A percentile compares a stretch with the other conserved stretches of the same genome.
These are phyloP conservation scores for Trichoderma erinaceum DNA, from an alignment of 495 filamentous ascomycete species.

Conservation along the genomic window DNA sequence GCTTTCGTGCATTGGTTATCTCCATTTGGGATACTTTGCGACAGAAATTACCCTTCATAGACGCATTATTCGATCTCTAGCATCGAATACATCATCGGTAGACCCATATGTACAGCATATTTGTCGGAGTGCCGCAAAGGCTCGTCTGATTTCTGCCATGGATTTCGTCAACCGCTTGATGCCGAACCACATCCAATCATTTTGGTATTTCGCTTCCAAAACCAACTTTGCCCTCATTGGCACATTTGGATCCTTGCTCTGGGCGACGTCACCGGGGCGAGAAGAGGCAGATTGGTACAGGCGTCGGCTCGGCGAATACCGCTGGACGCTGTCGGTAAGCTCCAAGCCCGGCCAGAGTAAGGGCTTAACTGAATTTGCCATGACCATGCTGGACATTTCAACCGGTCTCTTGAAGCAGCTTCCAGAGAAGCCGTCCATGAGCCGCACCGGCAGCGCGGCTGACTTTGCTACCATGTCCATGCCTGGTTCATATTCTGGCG, in stretches of 20 bases:
- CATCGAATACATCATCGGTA: constrained; percentile 26
- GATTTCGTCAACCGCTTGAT: constrained; percentile 71
- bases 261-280: constrained; percentile 74
- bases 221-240: constrained; percentile 78
- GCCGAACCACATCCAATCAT: constrained; percentile 62
- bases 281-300: constrained; percentile 98
- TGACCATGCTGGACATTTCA: constrained; percentile 63
- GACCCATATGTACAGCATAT: constrained; percentile 83
- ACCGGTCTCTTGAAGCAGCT: constrained; percentile 50
- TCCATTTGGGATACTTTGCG: constrained; percentile 80
- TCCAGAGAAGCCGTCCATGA: constrained; percentile 50
- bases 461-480: constrained; percentile 37
- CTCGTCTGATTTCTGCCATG: constrained; percentile 70
- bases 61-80: constrained; percentile 68
- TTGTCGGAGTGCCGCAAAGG: constrained; percentile 85
- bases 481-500: constrained; percentile 9
- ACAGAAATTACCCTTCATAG: constrained; percentile 81
- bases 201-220: constrained; percentile 79
- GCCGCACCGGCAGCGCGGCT: constrained; percentile 35
- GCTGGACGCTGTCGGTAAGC: constrained; percentile 87
- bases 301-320: constrained; percentile 75
- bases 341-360: constrained; percentile 63
- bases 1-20: constrained; percentile 60
- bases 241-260: constrained; percentile 74
- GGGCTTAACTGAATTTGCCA: constrained; percentile 66